Conservation (phyloP, 345 rosid genomes). For the Turritis glabra region DNA sequence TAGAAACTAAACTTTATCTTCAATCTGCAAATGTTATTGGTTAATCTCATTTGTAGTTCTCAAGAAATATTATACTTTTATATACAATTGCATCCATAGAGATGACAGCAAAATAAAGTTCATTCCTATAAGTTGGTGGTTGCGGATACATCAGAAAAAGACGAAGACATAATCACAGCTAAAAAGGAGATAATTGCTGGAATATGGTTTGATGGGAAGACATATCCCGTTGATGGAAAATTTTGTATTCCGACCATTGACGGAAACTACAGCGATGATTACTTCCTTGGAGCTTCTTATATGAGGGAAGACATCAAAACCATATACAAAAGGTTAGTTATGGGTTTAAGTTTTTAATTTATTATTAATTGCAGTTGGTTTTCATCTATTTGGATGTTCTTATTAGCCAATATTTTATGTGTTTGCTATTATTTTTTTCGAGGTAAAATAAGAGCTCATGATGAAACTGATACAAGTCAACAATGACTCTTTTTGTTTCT, state of each 20-base stretch:
- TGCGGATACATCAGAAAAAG: conserved; percentile 50
- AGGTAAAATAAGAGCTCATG: too few species aligned
- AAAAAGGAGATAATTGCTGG: background rate
- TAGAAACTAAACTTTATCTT: too few species aligned
- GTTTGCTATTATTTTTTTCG: background rate
- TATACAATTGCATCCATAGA: too few species aligned
- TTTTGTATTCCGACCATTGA: background rate
- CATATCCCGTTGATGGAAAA: background rate
- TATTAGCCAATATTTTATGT: background rate
- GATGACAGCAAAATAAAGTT: conserved; percentile 63
- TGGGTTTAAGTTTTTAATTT: background rate
- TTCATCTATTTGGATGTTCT: background rate
- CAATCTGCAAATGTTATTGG: too few species aligned
- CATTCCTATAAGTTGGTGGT: conserved; percentile 57
- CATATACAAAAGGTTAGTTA: conserved; percentile 1
- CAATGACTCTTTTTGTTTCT: too few species aligned
- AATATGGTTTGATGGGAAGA: conserved; percentile 11
- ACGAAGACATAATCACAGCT: background rate
- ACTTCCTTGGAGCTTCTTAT: background rate
- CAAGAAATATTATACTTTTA: too few species aligned
- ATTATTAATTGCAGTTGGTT: background rate
- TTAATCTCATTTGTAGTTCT: too few species aligned
- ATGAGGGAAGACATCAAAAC: background rate
- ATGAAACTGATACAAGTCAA: too few species aligned
- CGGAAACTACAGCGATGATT: background rate